phyloP scores from a whole-genome alignment of 2,329 filamentous ascomycete species.

The Cadophora sp. region DNA sequence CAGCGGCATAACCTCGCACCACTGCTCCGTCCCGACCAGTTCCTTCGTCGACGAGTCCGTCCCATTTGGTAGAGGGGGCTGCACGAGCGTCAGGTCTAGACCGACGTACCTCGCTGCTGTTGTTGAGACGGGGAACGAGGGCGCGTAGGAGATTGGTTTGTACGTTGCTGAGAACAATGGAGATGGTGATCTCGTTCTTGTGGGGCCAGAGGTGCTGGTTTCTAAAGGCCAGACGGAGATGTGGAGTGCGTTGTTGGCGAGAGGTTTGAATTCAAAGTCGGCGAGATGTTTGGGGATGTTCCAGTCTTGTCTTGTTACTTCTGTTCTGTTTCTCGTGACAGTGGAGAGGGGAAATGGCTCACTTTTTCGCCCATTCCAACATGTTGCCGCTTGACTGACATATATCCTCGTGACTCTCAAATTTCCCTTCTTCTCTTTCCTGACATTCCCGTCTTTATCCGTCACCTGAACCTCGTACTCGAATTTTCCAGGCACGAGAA shows the following conservation, averaged over 20 bases:
- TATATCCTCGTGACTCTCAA: conserved; percentile 59
- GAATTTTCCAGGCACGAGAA: conserved; percentile 52
- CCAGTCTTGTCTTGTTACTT: conserved; percentile 52
- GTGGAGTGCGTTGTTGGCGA: conserved; percentile 46
- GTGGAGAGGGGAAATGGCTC: conserved; percentile 31
- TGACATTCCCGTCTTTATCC: conserved; percentile 13
- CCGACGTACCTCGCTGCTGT: conserved; percentile 49
- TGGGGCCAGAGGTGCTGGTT: background rate
- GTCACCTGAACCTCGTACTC: conserved; percentile 41
- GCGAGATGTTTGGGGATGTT: conserved; percentile 63
- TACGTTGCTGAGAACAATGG: conserved; percentile 57
- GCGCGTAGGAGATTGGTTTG: conserved; percentile 50
- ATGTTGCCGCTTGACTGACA: conserved; percentile 58
- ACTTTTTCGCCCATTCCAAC: conserved; percentile 60
- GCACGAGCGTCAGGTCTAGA: conserved; percentile 52
- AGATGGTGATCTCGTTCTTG: conserved; percentile 47
- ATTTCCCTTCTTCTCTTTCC: conserved; percentile 45
- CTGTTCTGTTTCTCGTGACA: background rate
- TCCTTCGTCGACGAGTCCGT: conserved; percentile 48
- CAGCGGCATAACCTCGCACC: conserved; percentile 49
- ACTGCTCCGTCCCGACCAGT: conserved; percentile 54
- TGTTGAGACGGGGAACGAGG: conserved; percentile 53
- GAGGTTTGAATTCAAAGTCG: conserved; percentile 53
- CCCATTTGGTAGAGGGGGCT: conserved; percentile 55
- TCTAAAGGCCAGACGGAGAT: conserved; percentile 52